Evolutionary conservation across 352 stramenopile species (phyloP), one percentile per base, ranked within the genome.

Genomic region (Globisporangium nodosum): DNA sequence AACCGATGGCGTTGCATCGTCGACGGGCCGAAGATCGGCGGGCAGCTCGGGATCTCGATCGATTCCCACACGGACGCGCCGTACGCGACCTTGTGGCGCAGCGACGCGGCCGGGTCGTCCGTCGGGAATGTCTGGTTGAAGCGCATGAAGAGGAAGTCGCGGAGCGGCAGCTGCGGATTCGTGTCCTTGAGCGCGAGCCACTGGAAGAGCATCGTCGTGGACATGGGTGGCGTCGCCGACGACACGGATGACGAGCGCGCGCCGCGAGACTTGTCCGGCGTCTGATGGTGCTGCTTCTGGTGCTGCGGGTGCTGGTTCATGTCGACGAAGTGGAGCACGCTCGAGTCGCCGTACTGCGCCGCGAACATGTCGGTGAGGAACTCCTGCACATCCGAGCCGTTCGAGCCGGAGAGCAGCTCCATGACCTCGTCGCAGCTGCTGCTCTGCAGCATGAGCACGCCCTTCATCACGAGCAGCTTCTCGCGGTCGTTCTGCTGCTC

Each of bases 91-190:
- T 58, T 55, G 56, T 43, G 21, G 3, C 35, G 31, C 33, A 27
- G 21, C n/a, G 60, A 66, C 56, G 49, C 61, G 46, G 51, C 55
- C 58, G 68, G 67, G 50, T 76, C 74, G 5, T 79, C 69, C 24
- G 56, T 66, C 61, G 64, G 54, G 63, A 81, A 88, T 47, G 40
- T 71, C 61, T 88, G 76, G 60, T 86, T 82, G 64, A 87, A 92
- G 18, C 81, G 78, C 78, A 92, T 81, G 59, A 89, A 92, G 55
- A 92, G 70, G 47, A 88, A 90, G 52, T 94, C 85, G 48, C 82
- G 71, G n/a, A 81, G 56, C 21, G 81, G 84, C 1, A 81, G 53
- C 56, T 81, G 68, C 20, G 71, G 64, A 27, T 69, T 74, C 48
- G 74, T 47, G 58, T 90, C 78, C 46, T 81, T 85, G n/a, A 91